Evolutionary conservation across 371 early-diverging fungal species (phyloP), one percentile per base, ranked within the genome.

Genomic region (Mucor mucedo): DNA sequence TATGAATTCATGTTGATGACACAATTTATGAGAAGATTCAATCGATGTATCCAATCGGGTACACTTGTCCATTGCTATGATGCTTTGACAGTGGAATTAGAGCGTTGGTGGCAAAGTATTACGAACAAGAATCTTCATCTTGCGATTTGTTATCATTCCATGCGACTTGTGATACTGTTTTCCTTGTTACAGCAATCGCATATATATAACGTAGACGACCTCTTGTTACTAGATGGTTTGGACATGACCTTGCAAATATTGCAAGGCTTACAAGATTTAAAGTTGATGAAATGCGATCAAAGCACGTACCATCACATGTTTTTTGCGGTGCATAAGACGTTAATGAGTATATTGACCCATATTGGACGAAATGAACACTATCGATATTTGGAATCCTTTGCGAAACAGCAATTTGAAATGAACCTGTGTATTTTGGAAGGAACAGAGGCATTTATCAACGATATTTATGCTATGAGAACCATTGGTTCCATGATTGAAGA

Each of bases 281-380:
- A 68, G 44, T 52, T 70, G 7, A 60, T 68, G 8, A 71, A 71
- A 0, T 80, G 80, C n/a, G 80, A 80, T n/a, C 78, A 74, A 52
- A 77, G 80, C 58, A 80, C 80, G 0, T 80, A 80, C 29, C 78
- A 80, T 29, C 78, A 80, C 52, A 80, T 80, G 80, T 80, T 77
- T 52, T 77, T 72, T 53, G 80, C 80, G 3, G 76, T 80, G 21
- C 78, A 80, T 50, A 71, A 69, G 28, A 70, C 74, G 2, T 68
- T 77, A 5, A 68, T 63, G 33, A 41, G 56, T 1, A 70, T 80
- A 10, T 21, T 60, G 33, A 6, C 21, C 16, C 49, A 55, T 65
- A 72, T 57, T 50, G 57, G 29, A 53, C 40, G 28, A 9, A 38
- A 41, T 3, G 6, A 16, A 29, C 29, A 28, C 45, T 55, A 52